Evolutionary conservation across 345 rosid genomes (phyloP), one percentile per base, ranked within the genome.

Genomic region (Leavenworthia alabamica): DNA sequence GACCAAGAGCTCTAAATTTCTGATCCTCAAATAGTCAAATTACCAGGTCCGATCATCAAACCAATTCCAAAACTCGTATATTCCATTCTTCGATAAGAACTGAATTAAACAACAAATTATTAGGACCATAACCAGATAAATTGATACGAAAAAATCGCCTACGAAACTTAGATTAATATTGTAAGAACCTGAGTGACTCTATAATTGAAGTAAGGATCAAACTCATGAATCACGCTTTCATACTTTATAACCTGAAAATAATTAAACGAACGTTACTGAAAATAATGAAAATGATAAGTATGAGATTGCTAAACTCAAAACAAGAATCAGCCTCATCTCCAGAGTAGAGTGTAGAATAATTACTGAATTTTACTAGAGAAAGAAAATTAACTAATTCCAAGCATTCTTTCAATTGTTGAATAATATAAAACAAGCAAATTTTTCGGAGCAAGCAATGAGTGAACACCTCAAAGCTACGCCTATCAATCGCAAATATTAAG

Each of bases 141-240:
- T 22, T 39, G 54, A 52, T 35, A 33, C n/a, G n/a, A n/a, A n/a
- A n/a, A n/a, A n/a, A n/a, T n/a, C n/a, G n/a, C n/a, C n/a, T n/a
- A n/a, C n/a, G n/a, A n/a, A n/a, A n/a, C n/a, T n/a, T n/a, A n/a
- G n/a, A 41, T 0, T 28, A 45, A 28, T 10, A 62, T 50, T 4
- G 3, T 27, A n/a, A 36, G 45, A 39, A 87, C 99, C 96, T 88
- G 99, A 71, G 97, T 90, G 67, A 94, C 99, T 78, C 99, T 83
- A 58, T 87, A 94, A 56, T 94, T 94, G 81, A 90, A 94, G 70
- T 90, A 94, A 16, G 97, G 99, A 80, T 90, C 96, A 62, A 94
- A 94, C 81, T 94, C 99, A 57, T 90, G 97, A 77, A 94, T 88
- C 71, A 90, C 95, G 36, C 97, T 94, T 78, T 90, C 96, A 65